Evolutionary conservation across 202 grass and related monocot species (phyloP), one percentile per base, ranked within the genome.

Genomic region (Elaeis oleifera): DNA sequence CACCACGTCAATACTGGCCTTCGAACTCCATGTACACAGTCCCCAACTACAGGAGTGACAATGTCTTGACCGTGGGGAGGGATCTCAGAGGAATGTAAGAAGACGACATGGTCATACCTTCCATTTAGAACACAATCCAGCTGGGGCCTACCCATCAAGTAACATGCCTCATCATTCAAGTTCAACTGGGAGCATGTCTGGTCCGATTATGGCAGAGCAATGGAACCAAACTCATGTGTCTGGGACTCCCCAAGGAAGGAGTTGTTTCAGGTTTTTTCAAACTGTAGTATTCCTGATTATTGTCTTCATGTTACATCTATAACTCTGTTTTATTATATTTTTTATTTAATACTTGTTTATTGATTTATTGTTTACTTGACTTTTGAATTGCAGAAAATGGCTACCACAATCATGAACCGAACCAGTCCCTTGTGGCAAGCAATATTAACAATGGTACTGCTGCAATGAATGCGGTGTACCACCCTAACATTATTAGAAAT

Each of bases 71-170:
- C 65, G 55, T 65, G 51, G 72, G 58, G 80, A 89, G 71, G 85
- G 59, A 67, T 80, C 56, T 76, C 77, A 84, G 80, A 99, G 95
- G 70, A 99, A 94, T 78, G 85, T 99, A 31, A 89, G 95, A 78
- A 80, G 73, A 51, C 72, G 88, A 2, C 62, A 80, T 28, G 61
- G 58, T 27, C 23, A 53, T 78, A 51, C 64, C 69, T 53, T 82
- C 83, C 70, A 69, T 48, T 22, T 84, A 58, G 75, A 89, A 73
- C 49, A 80, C 27, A 82, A 65, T 71, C 59, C 74, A 64, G 31
- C 67, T 75, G 60, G 73, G 59, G 56, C 63, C 49, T 51, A 66
- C 54, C 64, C 76, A 72, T 49, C 67, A 64, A 83, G 53, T 19
- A 80, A 28, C 51, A 60, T 64, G 71, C 51, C 69, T 66, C 49